Percentiles rank a stretch among this genome's conserved stretches.
Conservation (phyloP, 2,329 filamentous ascomycete genomes). For the Penicillium polonicum region DNA sequence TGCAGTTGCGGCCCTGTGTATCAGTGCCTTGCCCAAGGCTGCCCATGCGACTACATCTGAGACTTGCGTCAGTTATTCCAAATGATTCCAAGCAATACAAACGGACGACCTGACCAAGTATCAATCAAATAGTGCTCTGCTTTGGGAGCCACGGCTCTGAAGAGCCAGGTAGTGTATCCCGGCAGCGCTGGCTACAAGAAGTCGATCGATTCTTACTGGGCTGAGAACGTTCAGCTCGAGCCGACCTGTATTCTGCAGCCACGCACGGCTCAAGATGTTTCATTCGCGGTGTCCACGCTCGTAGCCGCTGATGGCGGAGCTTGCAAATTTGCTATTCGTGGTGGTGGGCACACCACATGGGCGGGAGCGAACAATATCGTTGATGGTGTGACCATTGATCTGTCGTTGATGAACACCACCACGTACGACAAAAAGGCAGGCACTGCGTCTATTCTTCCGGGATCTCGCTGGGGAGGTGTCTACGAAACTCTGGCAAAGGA, state of each 20-base stretch:
- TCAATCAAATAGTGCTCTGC: background rate
- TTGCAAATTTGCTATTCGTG: conserved; percentile 38
- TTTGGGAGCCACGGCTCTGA: background rate
- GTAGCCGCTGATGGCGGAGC: background rate
- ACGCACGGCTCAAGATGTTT: conserved; percentile 22
- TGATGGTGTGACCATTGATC: conserved; percentile 46
- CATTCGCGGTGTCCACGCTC: conserved; percentile 21
- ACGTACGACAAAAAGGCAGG: conserved; percentile 13
- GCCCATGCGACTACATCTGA: background rate
- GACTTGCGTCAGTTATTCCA: background rate
- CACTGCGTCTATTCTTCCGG: conserved; percentile 18
- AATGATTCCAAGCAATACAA: background rate
- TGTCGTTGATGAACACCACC: conserved; percentile 28
- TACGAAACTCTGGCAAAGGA: conserved; percentile 15
- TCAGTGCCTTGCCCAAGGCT: background rate
- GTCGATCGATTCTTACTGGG: conserved; percentile 25
- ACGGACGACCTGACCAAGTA: background rate
- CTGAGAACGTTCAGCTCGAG: conserved; percentile 24
- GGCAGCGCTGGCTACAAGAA: conserved; percentile 15
- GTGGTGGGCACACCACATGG: conserved; percentile 46
- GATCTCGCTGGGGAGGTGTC: conserved; percentile 21
- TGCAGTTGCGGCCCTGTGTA: background rate
- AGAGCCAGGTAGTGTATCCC: conserved; percentile 21
- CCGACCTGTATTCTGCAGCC: conserved; percentile 29
- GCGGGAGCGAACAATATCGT: conserved; percentile 44